These are phyloP conservation scores for Fusarium dlaminii DNA, from an alignment of 2,329 filamentous ascomycete species.

Conservation along the genomic window DNA sequence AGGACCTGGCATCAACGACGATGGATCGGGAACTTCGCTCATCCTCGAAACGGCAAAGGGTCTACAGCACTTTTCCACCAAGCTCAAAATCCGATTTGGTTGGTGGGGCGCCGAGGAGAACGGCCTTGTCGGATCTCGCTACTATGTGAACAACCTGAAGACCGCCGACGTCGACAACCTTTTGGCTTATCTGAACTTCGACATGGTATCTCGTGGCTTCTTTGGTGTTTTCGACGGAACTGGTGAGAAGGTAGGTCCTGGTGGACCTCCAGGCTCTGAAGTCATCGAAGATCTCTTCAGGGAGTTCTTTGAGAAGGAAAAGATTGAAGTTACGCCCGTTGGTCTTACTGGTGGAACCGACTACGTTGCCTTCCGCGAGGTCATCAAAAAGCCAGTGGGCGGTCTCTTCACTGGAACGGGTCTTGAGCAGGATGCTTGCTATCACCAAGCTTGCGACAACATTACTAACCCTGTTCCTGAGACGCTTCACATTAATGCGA, in stretches of 20 bases:
- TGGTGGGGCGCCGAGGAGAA: constrained; percentile 60
- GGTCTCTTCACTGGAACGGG: constrained; percentile 66
- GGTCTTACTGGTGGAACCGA: constrained; percentile 61
- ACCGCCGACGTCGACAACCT: constrained; percentile 47
- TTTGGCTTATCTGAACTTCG: constrained; percentile 53
- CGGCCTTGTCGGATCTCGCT: constrained; percentile 49
- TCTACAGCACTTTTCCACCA: constrained; percentile 49
- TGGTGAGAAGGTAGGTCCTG: constrained; percentile 49
- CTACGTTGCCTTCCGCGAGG: constrained; percentile 67
- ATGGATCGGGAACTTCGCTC: constrained; percentile 54
- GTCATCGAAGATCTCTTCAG: constrained; percentile 48
- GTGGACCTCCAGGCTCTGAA: constrained; percentile 47
- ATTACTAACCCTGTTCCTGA: constrained; percentile 51
- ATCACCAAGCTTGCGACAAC: constrained; percentile 51
- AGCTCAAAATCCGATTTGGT: constrained; percentile 52
- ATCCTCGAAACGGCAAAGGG: constrained; percentile 54
- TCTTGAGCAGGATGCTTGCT: constrained; percentile 40
- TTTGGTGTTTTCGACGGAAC: constrained; percentile 50
- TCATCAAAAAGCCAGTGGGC: constrained; percentile 61
- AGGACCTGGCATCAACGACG: constrained; percentile 58
- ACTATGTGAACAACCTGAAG: constrained; percentile 51
- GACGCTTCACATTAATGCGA: constrained; percentile 44
- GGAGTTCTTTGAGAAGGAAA: constrained; percentile 46
- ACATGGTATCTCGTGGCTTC: constrained; percentile 52
- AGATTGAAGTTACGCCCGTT: constrained; percentile 44